Base-by-base conservation (phyloP, 768 basidiomycete species). In the Suillus plorans region DNA sequence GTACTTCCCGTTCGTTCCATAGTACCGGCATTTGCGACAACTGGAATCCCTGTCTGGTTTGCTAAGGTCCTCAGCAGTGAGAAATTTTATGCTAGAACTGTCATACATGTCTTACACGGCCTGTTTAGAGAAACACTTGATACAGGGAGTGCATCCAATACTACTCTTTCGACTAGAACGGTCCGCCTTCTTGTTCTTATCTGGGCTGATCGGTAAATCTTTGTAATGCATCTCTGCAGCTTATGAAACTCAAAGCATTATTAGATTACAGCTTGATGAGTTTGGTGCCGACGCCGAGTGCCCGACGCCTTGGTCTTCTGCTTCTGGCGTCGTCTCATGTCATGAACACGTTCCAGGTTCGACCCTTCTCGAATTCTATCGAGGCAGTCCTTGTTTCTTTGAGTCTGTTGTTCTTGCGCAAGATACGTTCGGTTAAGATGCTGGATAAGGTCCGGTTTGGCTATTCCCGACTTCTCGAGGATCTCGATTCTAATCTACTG, bases 311-410 rank as follows among this genome's bases (percentile, higher is more conserved):
- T 44, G 68, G 66, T 45, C 60, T 73, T 16, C 62, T 78, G 20
- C 68, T 80, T 16, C 65, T 80, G 18, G 76, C 72, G 0, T 79
- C 79, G 12, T 80, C 79, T 28, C 71, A 80, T 50, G 74, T 79
- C 55, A 70, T 73, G 39, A 70, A 72, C 47, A 79, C 78, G 4
- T 78, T 79, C 56, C 80, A 80, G 59, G 63, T 79, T 52, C 72
- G 80, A 45, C 78, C 79, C 1, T 81, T 81, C 64, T 79, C 79
- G 22, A 81, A 79, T 56, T 74, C 78, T 4, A 63, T 78, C 3
- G 80, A 80, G 66, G 70, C 77, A 2, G 61, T 75, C 3, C 52
- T 77, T 20, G 57, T 81, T 4, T 69, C 74, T 14, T 64, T 76
- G 14, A 77, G 71, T 41, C 70, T 80, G 5, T 68, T 70, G 12